A percentile compares a stretch with the other conserved stretches of the same genome.
Evolutionary conservation across 352 stramenopile species (phyloP).

Genomic region (Globisporangium cederbergense): DNA sequence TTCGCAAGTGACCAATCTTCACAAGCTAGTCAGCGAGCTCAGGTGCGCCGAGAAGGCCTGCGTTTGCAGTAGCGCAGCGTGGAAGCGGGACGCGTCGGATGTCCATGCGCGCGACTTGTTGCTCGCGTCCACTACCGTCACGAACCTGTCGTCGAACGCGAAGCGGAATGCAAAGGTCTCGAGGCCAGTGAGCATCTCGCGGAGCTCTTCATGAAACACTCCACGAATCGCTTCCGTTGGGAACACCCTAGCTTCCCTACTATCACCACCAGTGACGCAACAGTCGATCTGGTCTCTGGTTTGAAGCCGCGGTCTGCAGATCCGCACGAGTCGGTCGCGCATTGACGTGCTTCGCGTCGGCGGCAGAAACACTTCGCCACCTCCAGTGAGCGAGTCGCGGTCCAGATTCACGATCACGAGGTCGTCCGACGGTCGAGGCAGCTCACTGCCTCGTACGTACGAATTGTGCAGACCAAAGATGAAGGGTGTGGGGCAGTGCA

Average conservation of each 20-base stretch:
- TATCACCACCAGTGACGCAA: background rate
- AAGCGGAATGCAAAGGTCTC: conserved; percentile 67
- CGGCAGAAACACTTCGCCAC: conserved; percentile 37
- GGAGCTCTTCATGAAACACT: conserved; percentile 40
- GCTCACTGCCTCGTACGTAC: conserved; percentile 46
- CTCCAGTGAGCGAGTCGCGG: conserved; percentile 45
- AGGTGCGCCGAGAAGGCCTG: conserved; percentile 59
- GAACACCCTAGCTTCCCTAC: conserved; percentile 12
- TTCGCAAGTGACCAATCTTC: background rate
- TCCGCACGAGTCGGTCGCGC: conserved; percentile 33
- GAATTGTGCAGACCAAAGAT: conserved; percentile 72
- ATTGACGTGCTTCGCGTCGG: conserved; percentile 32
- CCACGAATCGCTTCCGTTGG: conserved; percentile 24
- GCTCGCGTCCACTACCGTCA: conserved; percentile 50
- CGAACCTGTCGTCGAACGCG: conserved; percentile 28
- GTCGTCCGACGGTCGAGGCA: conserved; percentile 44
- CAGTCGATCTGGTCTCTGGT: conserved; percentile 36
- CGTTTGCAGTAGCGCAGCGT: conserved; percentile 45
- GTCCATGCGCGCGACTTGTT: conserved; percentile 33
- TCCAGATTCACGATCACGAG: conserved; percentile 59
- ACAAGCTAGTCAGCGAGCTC: conserved; percentile 10
- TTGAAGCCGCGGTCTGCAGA: conserved; percentile 34
- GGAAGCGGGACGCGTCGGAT: conserved; percentile 36
- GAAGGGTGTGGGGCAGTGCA: conserved; percentile 78
- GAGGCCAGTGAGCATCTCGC: conserved; percentile 36